Evolutionary conservation across 352 stramenopile species (phyloP), one percentile per base, ranked within the genome.

Genomic region (Plasmopara viticola): DNA sequence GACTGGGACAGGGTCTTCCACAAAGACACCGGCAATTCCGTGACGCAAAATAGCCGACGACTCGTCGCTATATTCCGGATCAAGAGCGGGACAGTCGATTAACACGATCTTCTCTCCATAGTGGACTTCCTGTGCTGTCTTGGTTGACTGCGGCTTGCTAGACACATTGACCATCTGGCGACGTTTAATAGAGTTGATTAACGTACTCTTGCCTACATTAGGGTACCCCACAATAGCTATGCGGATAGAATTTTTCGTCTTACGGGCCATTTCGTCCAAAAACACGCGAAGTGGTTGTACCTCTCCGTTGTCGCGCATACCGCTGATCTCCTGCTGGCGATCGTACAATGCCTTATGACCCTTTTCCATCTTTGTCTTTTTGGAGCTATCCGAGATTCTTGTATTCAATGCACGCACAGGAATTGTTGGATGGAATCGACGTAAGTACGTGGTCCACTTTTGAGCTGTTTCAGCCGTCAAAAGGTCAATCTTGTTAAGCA

Each of bases 401-500:
- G 74, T 59, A 55, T 92, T 87, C 9, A 89, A 59, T 33, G 79
- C 73, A 17, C 79, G 82, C 43, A 92, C 96, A 7, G 96, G 76
- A 48, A 98, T 91, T 7, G 96, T 97, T 5, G 96, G 95, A 64
- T 97, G 93, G 63, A 95, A 96, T 34, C 87, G 78, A 28, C 96
- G 78, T 34, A 99, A 70, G 53, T 97, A 94, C 20, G 67, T 91
- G 15, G 97, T 72, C 95, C 95, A 99, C 64, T 97, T 95, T 60
- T 97, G 95, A 0, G 96, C 96, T 28, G 66, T 78, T 39, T 92
- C 77, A 29, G 63, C 48, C 9, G 78, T 57, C 39, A 99, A 83
- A n/a, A 99, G 79, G 70, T 99, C 97, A 58, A 98, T 90, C 76
- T 99, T 99, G 82, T 99, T 99, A 52, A 99, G 67, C 39, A 99